Base-by-base conservation (phyloP, 2,329 filamentous ascomycete species). In the Trichoderma koningiopsis region DNA sequence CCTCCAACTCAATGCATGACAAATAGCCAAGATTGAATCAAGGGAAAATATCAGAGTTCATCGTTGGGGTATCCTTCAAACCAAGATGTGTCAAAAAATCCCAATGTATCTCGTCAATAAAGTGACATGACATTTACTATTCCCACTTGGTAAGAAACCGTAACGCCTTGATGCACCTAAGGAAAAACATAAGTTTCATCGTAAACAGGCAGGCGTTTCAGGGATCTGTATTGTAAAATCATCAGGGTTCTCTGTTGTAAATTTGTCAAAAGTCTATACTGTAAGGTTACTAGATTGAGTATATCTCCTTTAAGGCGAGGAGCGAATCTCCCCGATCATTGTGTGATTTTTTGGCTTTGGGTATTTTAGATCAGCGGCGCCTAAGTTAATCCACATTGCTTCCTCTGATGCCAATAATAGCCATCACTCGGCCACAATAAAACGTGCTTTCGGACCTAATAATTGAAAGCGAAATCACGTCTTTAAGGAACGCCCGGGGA, bases 351-450 rank as follows among this genome's bases (percentile, higher is more conserved):
- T 43, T 43, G 40, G 40, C 40, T 43, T 40, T 57, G 40, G 1
- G 3, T 6, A 52, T 57, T 19, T 24, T 60, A 19, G 33, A 52
- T 53, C 56, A 68, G 65, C 56, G 65, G 65, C 65, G 57, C 47
- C 29, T 43, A 40, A 55, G 65, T 68, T 68, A 60, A 55, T 24
- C 40, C 57, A 68, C 40, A 53, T 35, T 61, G 47, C 33, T 33
- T 33, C 64, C 24, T 33, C 64, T 68, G 65, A 68, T 59, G 56
- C 47, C 40, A 43, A 43, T 68, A 22, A 61, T 68, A 66, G 27
- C 16, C 16, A 40, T 19, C n/a, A 29, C 8, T 31, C 35, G 55
- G 22, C 11, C 37, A 55, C 35, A 58, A 52, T 33, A 52, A 52
- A 55, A 66, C 63, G 63, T 66, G 63, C 49, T 66, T 58, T 19